phyloP scores from a whole-genome alignment of 1,284 basidiomycete species.

The Puccinia horiana region DNA sequence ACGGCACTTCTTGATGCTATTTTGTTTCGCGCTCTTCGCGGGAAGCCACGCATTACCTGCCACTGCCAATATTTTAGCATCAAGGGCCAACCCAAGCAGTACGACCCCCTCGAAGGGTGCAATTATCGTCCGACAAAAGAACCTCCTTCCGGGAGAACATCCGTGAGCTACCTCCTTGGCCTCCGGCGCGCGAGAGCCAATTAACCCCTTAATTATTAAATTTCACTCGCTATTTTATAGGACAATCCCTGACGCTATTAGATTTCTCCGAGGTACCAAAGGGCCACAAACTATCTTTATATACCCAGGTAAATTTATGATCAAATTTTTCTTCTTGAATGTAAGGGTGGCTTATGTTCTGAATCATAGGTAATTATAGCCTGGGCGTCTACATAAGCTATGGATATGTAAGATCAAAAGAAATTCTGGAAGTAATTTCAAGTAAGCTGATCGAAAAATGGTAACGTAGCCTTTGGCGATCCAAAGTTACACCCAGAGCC shows the following conservation, averaged over 20 bases:
- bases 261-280: neutral
- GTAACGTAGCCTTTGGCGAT: conserved; percentile 36
- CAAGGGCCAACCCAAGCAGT: neutral
- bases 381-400: conserved; percentile 9
- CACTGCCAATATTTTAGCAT: neutral
- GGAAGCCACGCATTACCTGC: neutral
- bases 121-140: conserved; percentile 19
- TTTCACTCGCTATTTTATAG: neutral
- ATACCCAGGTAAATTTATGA: conserved; percentile 18
- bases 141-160: conserved; percentile 12
- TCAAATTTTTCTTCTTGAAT: neutral
- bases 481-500: conserved; percentile 15
- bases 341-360: neutral
- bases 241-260: conserved; percentile 19
- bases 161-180: neutral
- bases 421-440: neutral
- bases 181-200: neutral
- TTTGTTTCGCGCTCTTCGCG: neutral
- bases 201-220: neutral
- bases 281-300: conserved; percentile 28
- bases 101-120: neutral
- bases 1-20: neutral
- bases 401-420: conserved; percentile 10
- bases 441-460: neutral
- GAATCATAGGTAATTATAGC: neutral